Evolutionary conservation across 1,284 basidiomycete genomes (phyloP).

Genomic region (Trichosporon inkin): DNA sequence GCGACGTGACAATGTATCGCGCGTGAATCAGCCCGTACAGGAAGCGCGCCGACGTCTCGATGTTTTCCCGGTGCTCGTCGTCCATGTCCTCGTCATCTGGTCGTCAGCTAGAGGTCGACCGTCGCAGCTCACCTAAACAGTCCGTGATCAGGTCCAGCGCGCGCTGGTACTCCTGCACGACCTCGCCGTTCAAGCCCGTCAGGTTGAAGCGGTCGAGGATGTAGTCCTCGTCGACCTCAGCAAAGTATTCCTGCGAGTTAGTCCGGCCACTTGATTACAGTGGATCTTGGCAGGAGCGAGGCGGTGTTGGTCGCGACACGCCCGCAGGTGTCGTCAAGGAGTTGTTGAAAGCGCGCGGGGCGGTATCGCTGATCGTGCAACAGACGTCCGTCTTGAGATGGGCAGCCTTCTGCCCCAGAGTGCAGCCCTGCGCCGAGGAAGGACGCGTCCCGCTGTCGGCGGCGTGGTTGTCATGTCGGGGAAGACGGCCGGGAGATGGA

Average conservation of each 20-base stretch:
- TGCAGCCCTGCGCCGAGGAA: too few relatives aligned
- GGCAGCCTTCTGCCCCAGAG: too few relatives aligned
- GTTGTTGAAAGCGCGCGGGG: too few relatives aligned
- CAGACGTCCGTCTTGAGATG: too few relatives aligned
- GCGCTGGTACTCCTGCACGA: constrained; percentile 81
- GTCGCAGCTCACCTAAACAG: neutral
- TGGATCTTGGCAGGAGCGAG: too few relatives aligned
- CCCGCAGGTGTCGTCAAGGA: too few relatives aligned
- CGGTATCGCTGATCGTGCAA: too few relatives aligned
- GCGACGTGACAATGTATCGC: constrained; percentile 89
- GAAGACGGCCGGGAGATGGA: neutral
- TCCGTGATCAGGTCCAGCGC: constrained; percentile 95
- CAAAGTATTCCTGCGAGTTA: constrained; percentile 78
- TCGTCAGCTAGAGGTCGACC: constrained; percentile 3
- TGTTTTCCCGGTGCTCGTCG: constrained; percentile 52
- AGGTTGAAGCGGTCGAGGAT: constrained; percentile 98
- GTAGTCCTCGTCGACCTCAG: constrained; percentile 98
- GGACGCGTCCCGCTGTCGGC: too few relatives aligned
- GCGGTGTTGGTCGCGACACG: too few relatives aligned
- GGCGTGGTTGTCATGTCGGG: neutral
- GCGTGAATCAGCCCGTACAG: constrained; percentile 96
- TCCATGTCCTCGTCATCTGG: constrained; percentile 53
- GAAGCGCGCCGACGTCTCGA: constrained; percentile 85
- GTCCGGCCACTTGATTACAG: neutral
- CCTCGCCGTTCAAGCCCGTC: constrained; percentile 93